Conservation (phyloP, 352 stramenopile species). For the Pythium myriotylum region DNA sequence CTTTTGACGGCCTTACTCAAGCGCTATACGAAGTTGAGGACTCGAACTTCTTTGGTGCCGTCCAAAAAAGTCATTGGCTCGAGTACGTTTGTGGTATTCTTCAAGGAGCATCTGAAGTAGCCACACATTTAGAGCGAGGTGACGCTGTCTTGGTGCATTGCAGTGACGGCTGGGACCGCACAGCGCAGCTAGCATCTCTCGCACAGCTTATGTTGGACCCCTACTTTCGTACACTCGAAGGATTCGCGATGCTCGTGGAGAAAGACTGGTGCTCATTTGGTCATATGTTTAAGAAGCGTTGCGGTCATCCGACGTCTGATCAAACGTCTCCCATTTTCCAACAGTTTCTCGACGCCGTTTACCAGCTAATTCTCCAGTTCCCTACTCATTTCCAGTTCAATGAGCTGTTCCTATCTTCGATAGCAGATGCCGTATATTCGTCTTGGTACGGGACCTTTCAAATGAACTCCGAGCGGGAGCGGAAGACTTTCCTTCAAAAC, state of each 20-base stretch:
- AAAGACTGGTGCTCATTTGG: constrained; percentile 91
- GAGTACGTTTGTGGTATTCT: constrained; percentile 84
- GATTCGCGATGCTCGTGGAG: constrained; percentile 81
- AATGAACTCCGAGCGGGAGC: constrained; percentile 86
- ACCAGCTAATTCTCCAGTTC: constrained; percentile 96
- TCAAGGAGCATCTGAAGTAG: constrained; percentile 72
- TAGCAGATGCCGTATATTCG: constrained; percentile 97
- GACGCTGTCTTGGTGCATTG: constrained; percentile 83
- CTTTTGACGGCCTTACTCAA: constrained; percentile 66
- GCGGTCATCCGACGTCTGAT: constrained; percentile 80
- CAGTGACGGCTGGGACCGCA: constrained; percentile 87
- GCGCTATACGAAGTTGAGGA: constrained; percentile 85
- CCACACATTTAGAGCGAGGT: constrained; percentile 71
- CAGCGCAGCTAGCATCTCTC: constrained; percentile 70
- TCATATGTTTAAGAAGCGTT: constrained; percentile 87
- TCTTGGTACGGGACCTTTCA: constrained; percentile 95
- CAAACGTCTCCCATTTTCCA: constrained; percentile 98
- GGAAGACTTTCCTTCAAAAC: constrained; percentile 59
- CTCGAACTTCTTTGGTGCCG: constrained; percentile 83
- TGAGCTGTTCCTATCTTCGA: constrained; percentile 88
- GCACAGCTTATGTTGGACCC: constrained; percentile 87
- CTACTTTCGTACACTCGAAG: constrained; percentile 77
- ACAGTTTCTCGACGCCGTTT: constrained; percentile 98
- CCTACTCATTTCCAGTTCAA: constrained; percentile 99
- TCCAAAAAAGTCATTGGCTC: constrained; percentile 85